These are phyloP conservation scores for Aspergillus latus DNA, from an alignment of 2,329 filamentous ascomycete species.

Conservation along the genomic window DNA sequence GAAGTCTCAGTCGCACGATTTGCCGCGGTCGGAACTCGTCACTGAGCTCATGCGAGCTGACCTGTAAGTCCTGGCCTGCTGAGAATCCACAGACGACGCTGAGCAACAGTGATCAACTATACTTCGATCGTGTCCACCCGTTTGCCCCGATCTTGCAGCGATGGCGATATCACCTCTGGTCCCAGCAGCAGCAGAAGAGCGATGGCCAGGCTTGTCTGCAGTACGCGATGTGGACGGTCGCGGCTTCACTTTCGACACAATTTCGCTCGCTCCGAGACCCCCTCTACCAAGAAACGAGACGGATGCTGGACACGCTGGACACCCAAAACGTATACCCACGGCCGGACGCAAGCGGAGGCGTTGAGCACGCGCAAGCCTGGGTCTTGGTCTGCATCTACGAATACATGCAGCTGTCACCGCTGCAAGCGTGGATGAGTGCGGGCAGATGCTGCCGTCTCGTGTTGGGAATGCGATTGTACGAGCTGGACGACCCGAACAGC, in stretches of 20 bases:
- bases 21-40: slow-evolving; percentile 14
- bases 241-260: slow-evolving; percentile 35
- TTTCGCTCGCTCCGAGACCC: slow-evolving; percentile 28
- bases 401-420: slow-evolving; percentile 34
- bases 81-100: background rate
- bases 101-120: slow-evolving; percentile 28
- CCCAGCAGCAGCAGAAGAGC: slow-evolving; percentile 19
- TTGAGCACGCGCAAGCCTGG: slow-evolving; percentile 41
- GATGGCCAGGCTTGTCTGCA: slow-evolving; percentile 31
- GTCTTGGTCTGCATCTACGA: slow-evolving; percentile 41
- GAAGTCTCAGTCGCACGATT: slow-evolving; percentile 15
- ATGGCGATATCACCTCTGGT: slow-evolving; percentile 31
- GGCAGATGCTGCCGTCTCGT: slow-evolving; percentile 41
- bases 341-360: slow-evolving; percentile 11
- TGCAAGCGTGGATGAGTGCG: slow-evolving; percentile 39
- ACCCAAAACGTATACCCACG: background rate
- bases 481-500: slow-evolving; percentile 32
- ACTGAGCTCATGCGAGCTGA: slow-evolving; percentile 23
- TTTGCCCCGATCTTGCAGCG: slow-evolving; percentile 33
- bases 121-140: slow-evolving; percentile 34
- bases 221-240: slow-evolving; percentile 40
- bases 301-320: slow-evolving; percentile 25
- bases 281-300: slow-evolving; percentile 30
- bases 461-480: slow-evolving; percentile 37
- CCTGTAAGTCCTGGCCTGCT: slow-evolving; percentile 14